Base-by-base conservation (phyloP, 352 stramenopile genomes). In the Plasmopara muralis region DNA sequence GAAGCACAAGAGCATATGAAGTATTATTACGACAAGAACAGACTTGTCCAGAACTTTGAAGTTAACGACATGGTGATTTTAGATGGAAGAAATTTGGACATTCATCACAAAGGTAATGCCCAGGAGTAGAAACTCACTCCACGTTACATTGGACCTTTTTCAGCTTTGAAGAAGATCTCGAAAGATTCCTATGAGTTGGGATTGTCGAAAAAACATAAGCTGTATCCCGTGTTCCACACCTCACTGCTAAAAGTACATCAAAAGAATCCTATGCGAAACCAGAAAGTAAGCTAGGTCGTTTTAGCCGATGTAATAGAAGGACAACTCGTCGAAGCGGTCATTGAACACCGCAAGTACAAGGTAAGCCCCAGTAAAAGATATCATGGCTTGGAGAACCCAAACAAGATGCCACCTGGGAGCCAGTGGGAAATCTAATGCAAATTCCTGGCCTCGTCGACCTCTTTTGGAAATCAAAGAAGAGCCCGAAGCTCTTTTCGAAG, bases 1-100 rank as follows among this genome's bases (percentile, higher is more conserved):
- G 20, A 25, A 25, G 20, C 20, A 25, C 20, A 25, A 25, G 20
- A 25, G 20, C 20, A 3, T 20, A 25, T n/a, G n/a, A n/a, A n/a
- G n/a, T n/a, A n/a, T n/a, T n/a, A n/a, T n/a, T n/a, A n/a, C n/a
- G n/a, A n/a, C n/a, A n/a, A n/a, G n/a, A n/a, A n/a, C n/a, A n/a
- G n/a, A n/a, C n/a, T n/a, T n/a, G n/a, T n/a, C n/a, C n/a, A n/a
- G n/a, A n/a, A n/a, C n/a, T n/a, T n/a, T n/a, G n/a, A n/a, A n/a
- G n/a, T n/a, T n/a, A n/a, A n/a, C n/a, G n/a, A n/a, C n/a, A n/a
- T 60, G 14, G 52, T 54, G 15, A 41, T 61, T 0, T 10, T 57
- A n/a, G n/a, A n/a, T n/a, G n/a, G n/a, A n/a, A n/a, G n/a, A n/a
- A n/a, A n/a, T n/a, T n/a, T n/a, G 13, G 35, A 57, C 28, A 25